Evolutionary conservation across 805 yeast genomes (phyloP).

Genomic region (Starmerella sp.): DNA sequence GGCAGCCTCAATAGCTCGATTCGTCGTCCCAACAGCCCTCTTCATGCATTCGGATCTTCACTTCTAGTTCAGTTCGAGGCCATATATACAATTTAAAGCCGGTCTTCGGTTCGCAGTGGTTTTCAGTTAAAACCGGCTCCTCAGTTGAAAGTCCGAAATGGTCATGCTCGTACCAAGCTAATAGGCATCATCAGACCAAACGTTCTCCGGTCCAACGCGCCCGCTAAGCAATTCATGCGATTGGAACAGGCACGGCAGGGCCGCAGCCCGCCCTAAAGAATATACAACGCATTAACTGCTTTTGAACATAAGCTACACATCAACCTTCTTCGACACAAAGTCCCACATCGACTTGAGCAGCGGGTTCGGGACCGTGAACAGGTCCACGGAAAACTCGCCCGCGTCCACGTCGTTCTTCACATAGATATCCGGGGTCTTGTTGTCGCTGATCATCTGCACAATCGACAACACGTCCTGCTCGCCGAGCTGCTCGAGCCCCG

Average conservation of each 20-base stretch:
- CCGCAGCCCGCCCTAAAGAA: neutral
- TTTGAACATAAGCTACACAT: conserved; percentile 11
- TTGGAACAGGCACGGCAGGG: neutral
- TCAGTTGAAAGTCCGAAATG: too few relatives aligned
- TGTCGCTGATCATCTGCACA: conserved; percentile 96
- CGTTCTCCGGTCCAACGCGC: too few relatives aligned
- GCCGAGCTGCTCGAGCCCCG: conserved; percentile 70
- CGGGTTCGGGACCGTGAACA: conserved; percentile 84
- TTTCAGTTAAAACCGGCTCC: too few relatives aligned
- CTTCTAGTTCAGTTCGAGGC: too few relatives aligned
- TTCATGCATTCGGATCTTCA: too few relatives aligned
- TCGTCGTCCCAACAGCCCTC: too few relatives aligned
- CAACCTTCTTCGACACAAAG: conserved; percentile 62
- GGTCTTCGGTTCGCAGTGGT: too few relatives aligned
- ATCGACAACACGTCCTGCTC: conserved; percentile 92
- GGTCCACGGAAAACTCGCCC: conserved; percentile 95
- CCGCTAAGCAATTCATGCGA: too few relatives aligned
- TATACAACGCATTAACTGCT: neutral
- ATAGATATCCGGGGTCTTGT: conserved; percentile 88
- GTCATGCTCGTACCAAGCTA: too few relatives aligned
- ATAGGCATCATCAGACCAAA: too few relatives aligned
- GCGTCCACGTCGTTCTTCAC: conserved; percentile 90
- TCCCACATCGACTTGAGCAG: conserved; percentile 90
- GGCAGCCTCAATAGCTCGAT: too few relatives aligned
- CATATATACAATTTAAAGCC: too few relatives aligned